Percentiles rank a stretch among this genome's conserved stretches.
Conservation (phyloP, 345 rosid species). For the Chamaenerion angustifolium region DNA sequence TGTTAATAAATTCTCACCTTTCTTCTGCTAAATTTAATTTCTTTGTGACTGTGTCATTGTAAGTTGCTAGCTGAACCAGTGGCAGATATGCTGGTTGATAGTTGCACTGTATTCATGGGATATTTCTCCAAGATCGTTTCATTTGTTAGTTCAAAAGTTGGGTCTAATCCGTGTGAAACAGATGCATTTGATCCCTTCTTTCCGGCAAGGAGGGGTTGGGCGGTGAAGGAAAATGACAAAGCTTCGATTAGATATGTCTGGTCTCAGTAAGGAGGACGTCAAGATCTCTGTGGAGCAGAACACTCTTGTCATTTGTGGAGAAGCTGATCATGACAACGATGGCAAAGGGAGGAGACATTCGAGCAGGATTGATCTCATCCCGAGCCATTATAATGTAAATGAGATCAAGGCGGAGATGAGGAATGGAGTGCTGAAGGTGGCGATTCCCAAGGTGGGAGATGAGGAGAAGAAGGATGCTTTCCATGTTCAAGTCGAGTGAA, state of each 20-base stretch:
- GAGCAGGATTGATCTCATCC: conserved; percentile 32
- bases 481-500: conserved; percentile 28
- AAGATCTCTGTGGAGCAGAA: conserved; percentile 33
- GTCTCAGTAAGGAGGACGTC: conserved; percentile 27
- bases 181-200: conserved; percentile 48
- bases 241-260: conserved; percentile 30
- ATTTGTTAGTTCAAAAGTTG: too few relatives aligned
- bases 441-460: conserved; percentile 52
- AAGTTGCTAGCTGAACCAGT: too few relatives aligned
- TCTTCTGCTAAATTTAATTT: background rate
- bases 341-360: conserved; percentile 29
- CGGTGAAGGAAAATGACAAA: conserved; percentile 28
- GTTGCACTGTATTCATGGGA: too few relatives aligned
- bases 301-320: conserved; percentile 46
- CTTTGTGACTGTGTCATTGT: background rate
- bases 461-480: conserved; percentile 35
- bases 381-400: conserved; percentile 20
- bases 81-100: too few relatives aligned
- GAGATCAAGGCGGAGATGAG: conserved; percentile 78
- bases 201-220: conserved; percentile 46
- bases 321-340: conserved; percentile 27
- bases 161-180: conserved; percentile 2
- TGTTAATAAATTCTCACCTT: conserved; percentile 16
- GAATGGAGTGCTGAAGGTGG: conserved; percentile 61
- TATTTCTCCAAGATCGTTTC: too few relatives aligned